phyloP scores from a whole-genome alignment of 2,329 filamentous ascomycete species.

The Phyllosticta capitalensis region DNA sequence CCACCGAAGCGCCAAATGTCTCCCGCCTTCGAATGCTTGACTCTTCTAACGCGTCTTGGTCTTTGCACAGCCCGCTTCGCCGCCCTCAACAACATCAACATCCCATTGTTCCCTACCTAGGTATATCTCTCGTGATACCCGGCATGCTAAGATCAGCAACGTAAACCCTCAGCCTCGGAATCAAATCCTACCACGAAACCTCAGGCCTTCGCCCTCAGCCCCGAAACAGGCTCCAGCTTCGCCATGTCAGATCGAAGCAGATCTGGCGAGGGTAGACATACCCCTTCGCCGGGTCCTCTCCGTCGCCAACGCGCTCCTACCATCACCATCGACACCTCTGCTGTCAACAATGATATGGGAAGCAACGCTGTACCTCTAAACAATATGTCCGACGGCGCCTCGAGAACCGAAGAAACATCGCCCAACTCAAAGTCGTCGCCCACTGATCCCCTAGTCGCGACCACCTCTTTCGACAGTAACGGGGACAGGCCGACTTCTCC shows the following conservation, averaged over 20 bases:
- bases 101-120: neutral
- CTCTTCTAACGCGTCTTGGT: neutral
- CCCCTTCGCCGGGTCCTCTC: slow-evolving; percentile 22
- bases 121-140: slow-evolving; percentile 8
- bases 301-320: slow-evolving; percentile 37
- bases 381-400: slow-evolving; percentile 18
- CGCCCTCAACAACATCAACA: neutral
- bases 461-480: slow-evolving; percentile 55
- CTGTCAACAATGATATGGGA: slow-evolving; percentile 30
- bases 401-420: slow-evolving; percentile 32
- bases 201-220: too few relatives aligned
- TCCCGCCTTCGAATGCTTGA: neutral
- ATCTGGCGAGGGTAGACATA: slow-evolving; percentile 14
- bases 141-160: slow-evolving; percentile 6
- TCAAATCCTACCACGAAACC: neutral
- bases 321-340: slow-evolving; percentile 45
- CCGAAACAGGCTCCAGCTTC: slow-evolving; percentile 1
- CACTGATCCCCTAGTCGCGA: slow-evolving; percentile 31
- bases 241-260: slow-evolving; percentile 22
- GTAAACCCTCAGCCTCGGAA: neutral
- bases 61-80: slow-evolving; percentile 5
- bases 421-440: neutral
- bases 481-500: slow-evolving; percentile 57
- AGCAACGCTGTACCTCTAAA: slow-evolving; percentile 26
- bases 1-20: neutral